Conservation (phyloP, 202 grass and related monocot species). For the Zizania palustris region DNA sequence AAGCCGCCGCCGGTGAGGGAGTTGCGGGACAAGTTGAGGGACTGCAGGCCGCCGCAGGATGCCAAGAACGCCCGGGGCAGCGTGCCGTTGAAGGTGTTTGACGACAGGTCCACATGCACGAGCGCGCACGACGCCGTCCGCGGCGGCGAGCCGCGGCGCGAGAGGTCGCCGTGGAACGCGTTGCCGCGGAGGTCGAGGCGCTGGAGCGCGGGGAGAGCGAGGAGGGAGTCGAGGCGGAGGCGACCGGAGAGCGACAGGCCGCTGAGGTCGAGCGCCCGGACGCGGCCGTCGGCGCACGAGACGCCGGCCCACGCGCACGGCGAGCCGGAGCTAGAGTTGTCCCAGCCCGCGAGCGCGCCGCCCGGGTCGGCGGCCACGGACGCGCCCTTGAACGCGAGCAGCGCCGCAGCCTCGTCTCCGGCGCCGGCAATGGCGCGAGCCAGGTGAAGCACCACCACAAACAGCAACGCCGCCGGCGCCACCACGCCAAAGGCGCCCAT, state of each 20-base stretch:
- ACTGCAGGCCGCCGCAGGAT: slow-evolving; percentile 43
- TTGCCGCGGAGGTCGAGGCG: slow-evolving; percentile 53
- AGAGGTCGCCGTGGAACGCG: slow-evolving; percentile 58
- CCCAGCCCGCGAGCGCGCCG: slow-evolving; percentile 44
- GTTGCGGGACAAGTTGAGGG: slow-evolving; percentile 64
- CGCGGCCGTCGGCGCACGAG: slow-evolving; percentile 41
- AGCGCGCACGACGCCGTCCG: slow-evolving; percentile 37
- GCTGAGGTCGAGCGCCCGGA: slow-evolving; percentile 49
- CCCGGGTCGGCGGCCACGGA: slow-evolving; percentile 44
- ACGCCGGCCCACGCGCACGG: slow-evolving; percentile 60
- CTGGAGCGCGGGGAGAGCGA: slow-evolving; percentile 38
- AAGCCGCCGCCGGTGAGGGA: slow-evolving; percentile 47
- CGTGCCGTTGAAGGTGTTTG: slow-evolving; percentile 52
- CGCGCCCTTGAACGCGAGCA: slow-evolving; percentile 55
- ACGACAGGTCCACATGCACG: slow-evolving; percentile 48
- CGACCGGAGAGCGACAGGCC: slow-evolving; percentile 53
- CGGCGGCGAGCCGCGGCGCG: slow-evolving; percentile 16
- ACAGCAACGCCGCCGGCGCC: not conserved
- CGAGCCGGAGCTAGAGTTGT: not conserved
- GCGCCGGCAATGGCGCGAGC: not conserved
- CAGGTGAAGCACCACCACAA: not conserved
- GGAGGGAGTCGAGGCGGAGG: slow-evolving; percentile 48
- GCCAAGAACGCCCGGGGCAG: slow-evolving; percentile 44
- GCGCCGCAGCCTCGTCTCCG: slow-evolving; percentile 39
- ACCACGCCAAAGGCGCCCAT: slow-evolving; percentile 18